Percentiles rank a stretch among this genome's conserved stretches.
phyloP scores from a whole-genome alignment of 2,329 filamentous ascomycete species.

The Stemphylium beticola region DNA sequence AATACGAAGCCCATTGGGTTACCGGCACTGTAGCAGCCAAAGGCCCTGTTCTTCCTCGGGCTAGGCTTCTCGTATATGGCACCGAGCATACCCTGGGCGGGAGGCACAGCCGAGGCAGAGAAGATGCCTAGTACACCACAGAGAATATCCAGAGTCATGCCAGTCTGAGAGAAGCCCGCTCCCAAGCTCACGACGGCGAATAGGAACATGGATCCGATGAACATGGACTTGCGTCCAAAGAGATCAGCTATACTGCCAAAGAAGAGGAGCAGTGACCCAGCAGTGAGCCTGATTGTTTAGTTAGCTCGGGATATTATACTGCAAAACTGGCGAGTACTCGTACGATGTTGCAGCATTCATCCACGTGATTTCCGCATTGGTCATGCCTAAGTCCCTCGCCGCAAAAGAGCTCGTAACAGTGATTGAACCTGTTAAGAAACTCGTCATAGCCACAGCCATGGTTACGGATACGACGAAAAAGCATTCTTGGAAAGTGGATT shows the following conservation, averaged over 20 bases:
- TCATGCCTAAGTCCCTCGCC: slow-evolving; percentile 66
- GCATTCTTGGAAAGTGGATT: slow-evolving; percentile 66
- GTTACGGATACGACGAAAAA: slow-evolving; percentile 71
- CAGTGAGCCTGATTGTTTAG: slow-evolving; percentile 56
- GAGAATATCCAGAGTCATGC: slow-evolving; percentile 67
- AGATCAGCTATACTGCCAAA: slow-evolving; percentile 71
- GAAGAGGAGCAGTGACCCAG: slow-evolving; percentile 69
- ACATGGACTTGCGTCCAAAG: slow-evolving; percentile 67
- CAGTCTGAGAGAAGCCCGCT: slow-evolving; percentile 65
- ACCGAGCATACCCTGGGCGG: slow-evolving; percentile 69
- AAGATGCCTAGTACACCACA: slow-evolving; percentile 70
- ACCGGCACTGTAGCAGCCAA: slow-evolving; percentile 67
- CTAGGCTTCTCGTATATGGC: slow-evolving; percentile 67
- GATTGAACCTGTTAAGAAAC: slow-evolving; percentile 64
- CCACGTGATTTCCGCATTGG: slow-evolving; percentile 70
- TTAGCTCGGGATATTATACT: neutral
- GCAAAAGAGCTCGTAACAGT: slow-evolving; percentile 69
- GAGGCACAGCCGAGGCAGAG: slow-evolving; percentile 67
- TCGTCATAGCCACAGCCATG: slow-evolving; percentile 68
- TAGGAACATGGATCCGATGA: slow-evolving; percentile 64
- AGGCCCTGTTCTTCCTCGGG: slow-evolving; percentile 68
- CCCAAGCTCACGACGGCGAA: slow-evolving; percentile 64
- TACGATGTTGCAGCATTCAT: slow-evolving; percentile 67
- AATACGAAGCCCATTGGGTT: slow-evolving; percentile 65
- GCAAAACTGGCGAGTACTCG: slow-evolving; percentile 15